Conservation (phyloP, 2,329 filamentous ascomycete species). For the Fusarium staphyleae region DNA sequence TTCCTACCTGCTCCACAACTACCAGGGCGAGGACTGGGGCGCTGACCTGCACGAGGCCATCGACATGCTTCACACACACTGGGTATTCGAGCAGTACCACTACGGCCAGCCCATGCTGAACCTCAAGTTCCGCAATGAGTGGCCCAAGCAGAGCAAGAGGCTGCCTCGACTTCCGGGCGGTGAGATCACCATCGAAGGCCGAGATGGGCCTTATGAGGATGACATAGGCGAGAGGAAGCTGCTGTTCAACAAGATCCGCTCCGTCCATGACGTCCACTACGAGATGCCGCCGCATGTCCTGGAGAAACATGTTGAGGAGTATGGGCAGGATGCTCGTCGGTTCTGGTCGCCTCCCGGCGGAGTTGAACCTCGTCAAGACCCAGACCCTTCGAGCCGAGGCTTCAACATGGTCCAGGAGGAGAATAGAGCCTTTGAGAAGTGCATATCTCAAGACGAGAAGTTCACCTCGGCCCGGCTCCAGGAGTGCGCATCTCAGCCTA, state of each 20-base stretch:
- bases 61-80: conserved; percentile 46
- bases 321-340: conserved; percentile 12
- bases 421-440: conserved; percentile 47
- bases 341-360: conserved; percentile 11
- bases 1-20: conserved; percentile 41
- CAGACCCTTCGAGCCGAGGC: background rate
- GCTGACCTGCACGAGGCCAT: conserved; percentile 42
- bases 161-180: conserved; percentile 38
- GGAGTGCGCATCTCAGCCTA: conserved; percentile 5
- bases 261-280: conserved; percentile 39
- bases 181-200: background rate
- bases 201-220: background rate
- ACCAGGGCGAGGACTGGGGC: conserved; percentile 41
- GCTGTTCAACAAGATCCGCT: conserved; percentile 14
- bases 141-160: conserved; percentile 36
- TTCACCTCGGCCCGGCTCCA: conserved; percentile 24
- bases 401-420: conserved; percentile 48
- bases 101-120: conserved; percentile 41
- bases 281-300: conserved; percentile 24
- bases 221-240: conserved; percentile 25
- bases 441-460: conserved; percentile 38
- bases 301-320: conserved; percentile 19
- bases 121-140: conserved; percentile 35
- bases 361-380: background rate
- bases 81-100: conserved; percentile 47